Base-by-base conservation (phyloP, 2,329 filamentous ascomycete species). In the Sporothrix globosa region DNA sequence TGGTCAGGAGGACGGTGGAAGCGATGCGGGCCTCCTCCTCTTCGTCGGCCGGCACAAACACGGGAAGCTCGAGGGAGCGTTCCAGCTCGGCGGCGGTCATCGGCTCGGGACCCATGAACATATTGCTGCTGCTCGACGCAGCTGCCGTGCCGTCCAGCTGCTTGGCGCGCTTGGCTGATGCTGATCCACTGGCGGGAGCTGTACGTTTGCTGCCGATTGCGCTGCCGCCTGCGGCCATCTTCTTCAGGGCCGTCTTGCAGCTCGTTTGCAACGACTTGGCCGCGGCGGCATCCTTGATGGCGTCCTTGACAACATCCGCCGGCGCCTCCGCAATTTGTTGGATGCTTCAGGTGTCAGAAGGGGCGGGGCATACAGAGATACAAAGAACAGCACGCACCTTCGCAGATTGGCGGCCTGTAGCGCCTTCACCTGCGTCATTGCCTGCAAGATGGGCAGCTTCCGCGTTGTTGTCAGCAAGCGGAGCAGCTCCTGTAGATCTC, bases 401-500 rank as follows among this genome's bases (percentile, higher is more conserved):
- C 82, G 81, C 27, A 90, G 80, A 53, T 84, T 83, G 54, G 83
- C 84, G 2, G 79, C 75, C 76, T 90, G 87, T 1, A 90, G 80
- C 3, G 84, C 81, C 76, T 86, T 88, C 71, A 89, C 82, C 73
- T 88, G 84, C 56, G 80, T 78, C 83, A 90, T 86, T 34, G 87
- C 87, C 68, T 83, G 83, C 77, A 89, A 81, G 80, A 89, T 87
- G 3, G 87, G 81, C 68, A 87, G 79, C 75, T 87, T 89, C 68
- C 86, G 85, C 61, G 83, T 73, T 30, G 76, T 82, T 3, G 86
- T 89, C 74, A 90, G 80, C 69, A 89, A 81, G 61, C 87, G 86
- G 68, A 90, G 81, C 19, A 90, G 82, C 75, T 88, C 87, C 74
- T 89, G 86, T 27, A 90, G 78, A 73, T 90, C 87, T 72, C 86